These are phyloP conservation scores for Cercospora zeae-maydis DNA, from an alignment of 2,329 filamentous ascomycete genomes.

Conservation along the genomic window DNA sequence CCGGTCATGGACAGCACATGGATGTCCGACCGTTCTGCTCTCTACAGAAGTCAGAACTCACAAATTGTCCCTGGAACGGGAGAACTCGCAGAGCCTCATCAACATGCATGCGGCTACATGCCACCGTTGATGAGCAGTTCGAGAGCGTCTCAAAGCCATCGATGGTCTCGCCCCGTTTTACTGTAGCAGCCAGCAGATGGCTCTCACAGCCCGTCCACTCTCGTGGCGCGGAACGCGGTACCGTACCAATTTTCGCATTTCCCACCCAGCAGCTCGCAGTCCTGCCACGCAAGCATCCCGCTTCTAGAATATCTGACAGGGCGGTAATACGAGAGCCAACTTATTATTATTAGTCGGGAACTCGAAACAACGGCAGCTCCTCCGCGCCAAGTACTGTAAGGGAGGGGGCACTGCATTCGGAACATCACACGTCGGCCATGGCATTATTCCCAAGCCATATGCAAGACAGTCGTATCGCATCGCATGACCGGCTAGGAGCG, in stretches of 20 bases:
- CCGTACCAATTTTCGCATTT: not conserved
- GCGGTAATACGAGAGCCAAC: not conserved
- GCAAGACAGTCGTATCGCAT: not conserved
- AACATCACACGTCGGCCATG: not conserved
- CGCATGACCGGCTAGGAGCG: not conserved
- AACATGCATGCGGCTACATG: not conserved
- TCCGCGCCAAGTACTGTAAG: not conserved
- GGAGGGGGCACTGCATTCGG: not conserved
- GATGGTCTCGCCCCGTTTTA: not conserved
- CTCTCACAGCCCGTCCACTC: not conserved
- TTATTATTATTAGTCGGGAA: no score
- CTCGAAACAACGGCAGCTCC: not conserved
- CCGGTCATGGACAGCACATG: not conserved
- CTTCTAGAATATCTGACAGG: not conserved
- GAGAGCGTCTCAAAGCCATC: not conserved
- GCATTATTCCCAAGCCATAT: not conserved
- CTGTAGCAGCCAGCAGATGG: not conserved
- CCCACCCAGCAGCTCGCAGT: not conserved
- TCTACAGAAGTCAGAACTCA: not conserved
- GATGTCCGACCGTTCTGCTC: not conserved
- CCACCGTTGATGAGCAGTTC: not conserved
- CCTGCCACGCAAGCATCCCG: not conserved
- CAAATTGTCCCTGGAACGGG: not conserved
- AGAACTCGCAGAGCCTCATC: not conserved
- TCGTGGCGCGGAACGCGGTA: not conserved